Evolutionary conservation across 148 eudicot species (phyloP), one percentile per base, ranked within the genome.

Genomic region (Cornus controversa): DNA sequence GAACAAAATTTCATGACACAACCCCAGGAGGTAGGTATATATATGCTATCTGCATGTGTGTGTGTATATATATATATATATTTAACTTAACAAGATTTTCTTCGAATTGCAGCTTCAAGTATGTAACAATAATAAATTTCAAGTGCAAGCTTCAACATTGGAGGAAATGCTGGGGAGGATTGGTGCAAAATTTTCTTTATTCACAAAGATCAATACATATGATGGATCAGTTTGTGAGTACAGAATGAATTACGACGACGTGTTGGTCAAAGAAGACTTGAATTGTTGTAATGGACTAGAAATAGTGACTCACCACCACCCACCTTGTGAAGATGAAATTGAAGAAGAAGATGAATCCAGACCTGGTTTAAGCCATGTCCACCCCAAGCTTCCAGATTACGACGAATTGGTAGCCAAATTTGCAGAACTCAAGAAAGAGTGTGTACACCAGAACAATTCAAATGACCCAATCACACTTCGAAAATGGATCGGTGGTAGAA

Each of bases 311-410:
- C 20, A 2, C 4, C n/a, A n/a, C n/a, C n/a, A n/a, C n/a, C n/a
- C n/a, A n/a, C 14, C 57, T 15, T 50, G 16, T 50, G 23, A 1
- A 7, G 27, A 63, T 8, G 14, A 64, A 22, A 53, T 27, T 71
- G 37, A 45, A 62, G 45, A 20, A 18, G 75, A 68, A 3, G 24
- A 68, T 24, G 73, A 75, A 1, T 47, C 64, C 9, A 28, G 71
- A 50, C 36, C 83, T 18, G 29, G 72, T 24, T 76, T 76, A 6
- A 67, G 78, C 71, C 63, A 77, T 53, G 81, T 74, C n/a, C 83
- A 84, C 63, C 86, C 86, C 27, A 84, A 84, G 76, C 83, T 84
- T 50, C 86, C 86, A 8, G 83, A 84, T 70, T 80, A 80, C n/a
- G 86, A 84, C 67, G 73, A 80, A 13, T 69, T 84, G 23, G 86